Evolutionary conservation across 1,139 yeast genomes (phyloP), one percentile per base, ranked within the genome.

Genomic region (Pichia sp.): DNA sequence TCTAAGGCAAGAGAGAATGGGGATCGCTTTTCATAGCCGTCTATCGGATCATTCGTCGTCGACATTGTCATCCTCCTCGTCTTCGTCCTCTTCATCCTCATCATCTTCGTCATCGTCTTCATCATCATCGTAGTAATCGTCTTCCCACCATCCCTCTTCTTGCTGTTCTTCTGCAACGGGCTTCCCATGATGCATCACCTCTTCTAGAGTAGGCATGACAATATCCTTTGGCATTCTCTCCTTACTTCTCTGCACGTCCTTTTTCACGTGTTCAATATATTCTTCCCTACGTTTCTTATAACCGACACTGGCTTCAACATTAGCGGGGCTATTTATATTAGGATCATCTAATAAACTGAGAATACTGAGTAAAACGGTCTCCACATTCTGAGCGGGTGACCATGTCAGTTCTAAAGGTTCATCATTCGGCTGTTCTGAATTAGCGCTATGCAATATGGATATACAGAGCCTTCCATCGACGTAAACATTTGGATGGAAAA

Each of bases 371-470:
- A 91, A 72, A 14, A 91, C 96, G 29, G 84, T 71, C 61, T 88
- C 97, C 6, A 86, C 97, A 9, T 93, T 80, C 64, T 91, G 97
- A 3, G 94, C 96, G 0, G 98, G 97, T 25, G 94, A 78, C 97
- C 98, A 91, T 10, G 93, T 83, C 57, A 83, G 95, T 40, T 81
- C 79, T 52, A 84, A 96, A 2, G 88, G 94, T 56, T 88, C 96
- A 51, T 87, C 96, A 26, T 85, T 73, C 31, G 91, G 82, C 12
- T 25, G 27, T 54, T 86, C 96, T 22, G 94, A 94, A 18, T 56
- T 53, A 1, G 52, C 51, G 50, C 83, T 86, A 60, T 91, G 97
- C 45, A 91, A 68, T 49, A 91, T 91, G 34, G 96, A 85, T 46
- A 91, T 88, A 66, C 98, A 91, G 41, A 91, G 69, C 53, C 94